A percentile compares a stretch with the other conserved stretches of the same genome.
These are phyloP conservation scores for Metschnikowia borealis DNA, from an alignment of 805 yeast species.

Conservation along the genomic window DNA sequence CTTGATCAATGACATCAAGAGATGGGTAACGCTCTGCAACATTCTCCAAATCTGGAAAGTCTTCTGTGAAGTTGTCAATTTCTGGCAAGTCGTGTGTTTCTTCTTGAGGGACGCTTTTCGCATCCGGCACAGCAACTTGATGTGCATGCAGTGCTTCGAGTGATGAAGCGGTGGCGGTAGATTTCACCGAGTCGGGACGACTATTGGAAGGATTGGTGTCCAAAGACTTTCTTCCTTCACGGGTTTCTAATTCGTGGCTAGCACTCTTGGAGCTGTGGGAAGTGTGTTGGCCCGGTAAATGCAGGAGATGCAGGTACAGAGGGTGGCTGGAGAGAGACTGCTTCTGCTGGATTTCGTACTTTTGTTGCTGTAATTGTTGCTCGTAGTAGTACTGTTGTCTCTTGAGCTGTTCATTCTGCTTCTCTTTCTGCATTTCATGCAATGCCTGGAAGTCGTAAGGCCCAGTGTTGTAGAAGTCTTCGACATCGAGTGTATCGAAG, in stretches of 20 bases:
- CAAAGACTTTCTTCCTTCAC: slow-evolving; percentile 1
- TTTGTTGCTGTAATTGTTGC: slow-evolving; percentile 32
- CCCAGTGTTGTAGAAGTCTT: slow-evolving; percentile 49
- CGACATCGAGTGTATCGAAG: slow-evolving; percentile 26
- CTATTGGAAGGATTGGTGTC: background rate
- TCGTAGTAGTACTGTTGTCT: slow-evolving; percentile 41
- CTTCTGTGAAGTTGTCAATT: slow-evolving; percentile 3
- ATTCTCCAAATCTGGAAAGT: slow-evolving; percentile 35
- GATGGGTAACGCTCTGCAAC: slow-evolving; percentile 53
- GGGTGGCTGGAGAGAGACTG: slow-evolving; percentile 15
- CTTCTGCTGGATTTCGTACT: slow-evolving; percentile 17
- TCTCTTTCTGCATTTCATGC: slow-evolving; percentile 44
- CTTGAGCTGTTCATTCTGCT: slow-evolving; percentile 30
- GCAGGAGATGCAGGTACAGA: slow-evolving; percentile 9
- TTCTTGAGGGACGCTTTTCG: background rate
- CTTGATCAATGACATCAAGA: slow-evolving; percentile 29
- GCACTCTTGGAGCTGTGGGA: slow-evolving; percentile 3
- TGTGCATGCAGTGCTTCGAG: background rate
- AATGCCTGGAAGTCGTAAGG: slow-evolving; percentile 55
- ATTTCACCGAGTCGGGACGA: background rate
- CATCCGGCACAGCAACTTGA: background rate
- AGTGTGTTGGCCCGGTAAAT: slow-evolving; percentile 7
- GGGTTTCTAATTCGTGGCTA: background rate
- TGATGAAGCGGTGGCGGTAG: background rate
- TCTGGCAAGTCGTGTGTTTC: background rate